Conservation (phyloP, 768 basidiomycete genomes). For the Butyriboletus loyo region DNA sequence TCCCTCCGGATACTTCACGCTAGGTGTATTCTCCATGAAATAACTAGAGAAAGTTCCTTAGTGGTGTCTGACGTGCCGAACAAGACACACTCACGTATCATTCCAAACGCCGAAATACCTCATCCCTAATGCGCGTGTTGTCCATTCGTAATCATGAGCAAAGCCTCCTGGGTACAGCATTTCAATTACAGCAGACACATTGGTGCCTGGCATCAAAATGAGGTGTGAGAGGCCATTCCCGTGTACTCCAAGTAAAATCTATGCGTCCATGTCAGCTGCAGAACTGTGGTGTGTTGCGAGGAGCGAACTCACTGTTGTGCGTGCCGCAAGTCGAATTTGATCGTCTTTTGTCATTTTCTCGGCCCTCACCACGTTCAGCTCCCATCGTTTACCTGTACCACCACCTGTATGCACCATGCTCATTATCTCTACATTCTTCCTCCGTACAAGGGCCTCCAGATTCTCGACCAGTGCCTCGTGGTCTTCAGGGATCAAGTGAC, state of each 20-base stretch:
- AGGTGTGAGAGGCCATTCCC: slow-evolving; percentile 84
- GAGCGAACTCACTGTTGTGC: slow-evolving; percentile 63
- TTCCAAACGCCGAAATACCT: slow-evolving; percentile 79
- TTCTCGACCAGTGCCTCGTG: slow-evolving; percentile 53
- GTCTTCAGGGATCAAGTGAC: slow-evolving; percentile 52
- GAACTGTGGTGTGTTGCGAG: neutral
- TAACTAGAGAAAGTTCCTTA: slow-evolving; percentile 13
- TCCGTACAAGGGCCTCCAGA: slow-evolving; percentile 47
- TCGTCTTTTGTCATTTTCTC: slow-evolving; percentile 72
- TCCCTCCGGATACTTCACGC: slow-evolving; percentile 72
- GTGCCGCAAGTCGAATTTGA: slow-evolving; percentile 61
- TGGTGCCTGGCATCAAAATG: slow-evolving; percentile 78
- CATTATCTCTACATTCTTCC: slow-evolving; percentile 29
- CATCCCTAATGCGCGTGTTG: slow-evolving; percentile 68
- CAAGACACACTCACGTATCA: slow-evolving; percentile 51
- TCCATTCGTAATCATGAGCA: slow-evolving; percentile 88
- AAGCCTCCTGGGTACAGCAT: slow-evolving; percentile 80
- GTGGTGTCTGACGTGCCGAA: neutral
- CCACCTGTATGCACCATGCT: neutral
- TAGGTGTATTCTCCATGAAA: slow-evolving; percentile 38
- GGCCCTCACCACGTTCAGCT: slow-evolving; percentile 57
- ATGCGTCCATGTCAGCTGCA: neutral
- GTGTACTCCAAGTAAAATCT: slow-evolving; percentile 72
- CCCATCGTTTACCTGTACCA: slow-evolving; percentile 42
- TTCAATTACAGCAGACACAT: slow-evolving; percentile 79